A percentile compares a stretch with the other conserved stretches of the same genome.
phyloP scores from a whole-genome alignment of 306 rosid genomes.

The Glycine soja region DNA sequence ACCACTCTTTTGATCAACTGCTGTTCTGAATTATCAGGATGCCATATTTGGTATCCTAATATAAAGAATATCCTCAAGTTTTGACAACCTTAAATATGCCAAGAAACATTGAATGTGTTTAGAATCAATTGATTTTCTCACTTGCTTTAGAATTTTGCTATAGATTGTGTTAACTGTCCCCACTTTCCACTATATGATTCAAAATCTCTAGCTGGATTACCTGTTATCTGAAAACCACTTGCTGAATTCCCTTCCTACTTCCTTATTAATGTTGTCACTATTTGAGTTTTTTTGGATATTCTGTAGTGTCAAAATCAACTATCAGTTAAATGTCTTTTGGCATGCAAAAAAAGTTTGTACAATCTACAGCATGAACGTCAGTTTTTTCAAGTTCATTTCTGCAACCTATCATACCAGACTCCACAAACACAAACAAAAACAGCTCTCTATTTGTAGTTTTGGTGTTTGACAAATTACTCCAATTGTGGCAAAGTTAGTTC shows the following conservation, averaged over 20 bases:
- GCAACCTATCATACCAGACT: slow-evolving; percentile 17
- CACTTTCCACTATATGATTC: too few species aligned
- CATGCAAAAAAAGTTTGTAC: slow-evolving; percentile 6
- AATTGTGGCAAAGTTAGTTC: slow-evolving; percentile 11
- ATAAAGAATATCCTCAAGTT: neutral
- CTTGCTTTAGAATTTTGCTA: slow-evolving; percentile 25
- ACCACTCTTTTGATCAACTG: slow-evolving; percentile 37
- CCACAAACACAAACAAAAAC: neutral
- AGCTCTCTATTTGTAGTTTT: slow-evolving; percentile 5
- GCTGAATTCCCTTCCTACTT: slow-evolving; percentile 20
- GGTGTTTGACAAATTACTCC: neutral
- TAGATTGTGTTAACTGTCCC: neutral
- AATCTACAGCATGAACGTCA: neutral
- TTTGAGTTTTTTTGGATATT: slow-evolving; percentile 24
- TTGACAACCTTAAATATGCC: slow-evolving; percentile 32
- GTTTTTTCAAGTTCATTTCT: neutral
- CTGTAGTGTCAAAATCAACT: slow-evolving; percentile 24
- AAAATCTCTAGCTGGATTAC: neutral
- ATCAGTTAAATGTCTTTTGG: slow-evolving; percentile 25
- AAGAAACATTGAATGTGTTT: slow-evolving; percentile 10
- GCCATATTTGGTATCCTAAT: slow-evolving; percentile 31
- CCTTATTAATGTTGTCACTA: slow-evolving; percentile 24
- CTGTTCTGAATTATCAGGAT: slow-evolving; percentile 32
- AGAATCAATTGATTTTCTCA: neutral
- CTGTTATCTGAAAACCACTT: slow-evolving; percentile 13